Base-by-base conservation (phyloP, 2,329 filamentous ascomycete genomes). In the Orbilia ellipsospora region DNA sequence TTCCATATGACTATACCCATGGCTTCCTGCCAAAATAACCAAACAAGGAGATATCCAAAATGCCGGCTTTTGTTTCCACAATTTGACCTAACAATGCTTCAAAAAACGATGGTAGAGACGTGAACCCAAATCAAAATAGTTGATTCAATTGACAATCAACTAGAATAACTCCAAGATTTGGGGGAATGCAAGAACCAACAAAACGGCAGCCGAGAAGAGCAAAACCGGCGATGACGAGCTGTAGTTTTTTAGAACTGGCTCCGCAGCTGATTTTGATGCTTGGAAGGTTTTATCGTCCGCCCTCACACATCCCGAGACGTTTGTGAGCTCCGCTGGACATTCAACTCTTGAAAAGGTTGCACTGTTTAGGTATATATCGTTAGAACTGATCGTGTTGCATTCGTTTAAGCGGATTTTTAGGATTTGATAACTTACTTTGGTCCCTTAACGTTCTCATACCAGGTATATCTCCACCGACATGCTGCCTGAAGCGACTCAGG, bases 401-500 rank as follows among this genome's bases (percentile, higher is more conserved):
- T 36, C 6, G 2, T 10, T 36, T 36, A 36, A 2, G 2, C 2
- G 23, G 23, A 23, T 23, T 4, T 23, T 23, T 23, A 23, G 23
- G 23, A 23, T 4, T 2, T 44, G 8, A 20, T 31, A 12, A 62
- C 70, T 74, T 56, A 74, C 70, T 74, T 74, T 54, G 70, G 70
- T 12, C 70, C 70, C 20, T 74, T 68, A 12, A 64, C 70, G 36
- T 74, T 59, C 57, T 59, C 23, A 23, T 74, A 74, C 70, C 70
- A 74, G 18, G 63, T 74, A 54, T 74, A 74, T 13, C 70, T 74
- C 70, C 70, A 74, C 18, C 31, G 52, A 28, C 70, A 74, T 7
- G 70, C 63, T 7, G 63, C 62, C 16, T 74, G 70, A 20, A 74
- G 51, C 42, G 51, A 18, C 26, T 52, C 26, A 0, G 70, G 70